Evolutionary conservation across 2,329 filamentous ascomycete species (phyloP).

Genomic region (Blumeriella jaapii): DNA sequence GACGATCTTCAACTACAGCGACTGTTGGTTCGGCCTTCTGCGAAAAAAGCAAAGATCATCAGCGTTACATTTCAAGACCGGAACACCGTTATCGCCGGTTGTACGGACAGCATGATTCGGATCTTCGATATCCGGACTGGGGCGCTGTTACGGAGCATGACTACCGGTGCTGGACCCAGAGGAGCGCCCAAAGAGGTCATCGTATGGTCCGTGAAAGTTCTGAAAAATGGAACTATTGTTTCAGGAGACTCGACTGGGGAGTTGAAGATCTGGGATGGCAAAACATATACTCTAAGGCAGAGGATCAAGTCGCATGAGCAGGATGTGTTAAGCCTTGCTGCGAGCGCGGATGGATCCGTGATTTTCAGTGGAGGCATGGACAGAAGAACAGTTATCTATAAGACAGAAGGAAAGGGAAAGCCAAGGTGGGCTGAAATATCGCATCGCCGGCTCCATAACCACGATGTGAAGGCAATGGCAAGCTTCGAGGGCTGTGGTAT

Average conservation of each 20-base stretch:
- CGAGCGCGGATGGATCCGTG: conserved; percentile 65
- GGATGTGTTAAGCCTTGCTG: conserved; percentile 80
- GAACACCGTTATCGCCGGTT: conserved; percentile 75
- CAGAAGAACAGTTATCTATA: conserved; percentile 73
- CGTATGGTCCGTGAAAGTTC: conserved; percentile 85
- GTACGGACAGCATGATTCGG: conserved; percentile 92
- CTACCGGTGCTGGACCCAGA: conserved; percentile 64
- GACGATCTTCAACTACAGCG: conserved; percentile 71
- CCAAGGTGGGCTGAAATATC: conserved; percentile 75
- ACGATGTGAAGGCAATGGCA: conserved; percentile 92
- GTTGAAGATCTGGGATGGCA: conserved; percentile 85
- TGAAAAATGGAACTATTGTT: conserved; percentile 80
- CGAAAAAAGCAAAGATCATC: conserved; percentile 79
- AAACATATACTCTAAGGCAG: conserved; percentile 80
- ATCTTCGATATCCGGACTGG: conserved; percentile 78
- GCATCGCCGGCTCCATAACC: conserved; percentile 76
- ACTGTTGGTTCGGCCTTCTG: conserved; percentile 62
- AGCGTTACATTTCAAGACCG: conserved; percentile 84
- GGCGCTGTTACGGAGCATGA: conserved; percentile 67
- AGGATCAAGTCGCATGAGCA: conserved; percentile 78
- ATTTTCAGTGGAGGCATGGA: conserved; percentile 92
- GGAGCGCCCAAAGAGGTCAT: conserved; percentile 77
- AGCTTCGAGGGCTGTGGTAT: conserved; percentile 75
- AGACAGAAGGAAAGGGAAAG: conserved; percentile 46
- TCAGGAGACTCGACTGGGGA: conserved; percentile 93